A percentile compares a stretch with the other conserved stretches of the same genome.
These are phyloP conservation scores for Orbilia blumenaviensis DNA, from an alignment of 2,329 filamentous ascomycete genomes.

Conservation along the genomic window DNA sequence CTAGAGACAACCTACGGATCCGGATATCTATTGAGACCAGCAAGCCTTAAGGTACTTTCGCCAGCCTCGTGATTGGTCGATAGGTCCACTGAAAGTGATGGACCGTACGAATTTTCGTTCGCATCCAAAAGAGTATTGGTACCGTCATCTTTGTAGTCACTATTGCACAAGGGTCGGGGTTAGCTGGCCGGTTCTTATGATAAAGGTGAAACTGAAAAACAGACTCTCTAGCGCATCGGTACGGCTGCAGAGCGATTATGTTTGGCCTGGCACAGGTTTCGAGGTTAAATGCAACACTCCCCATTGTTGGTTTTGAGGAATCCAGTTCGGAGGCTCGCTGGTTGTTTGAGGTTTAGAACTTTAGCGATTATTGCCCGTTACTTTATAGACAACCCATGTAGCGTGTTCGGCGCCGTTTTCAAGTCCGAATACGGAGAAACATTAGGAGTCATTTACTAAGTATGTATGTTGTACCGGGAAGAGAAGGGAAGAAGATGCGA, in stretches of 20 bases:
- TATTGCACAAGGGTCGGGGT: conserved; percentile 60
- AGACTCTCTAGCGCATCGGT: conserved; percentile 83
- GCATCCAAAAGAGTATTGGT: conserved; percentile 95
- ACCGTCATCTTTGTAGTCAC: conserved; percentile 98
- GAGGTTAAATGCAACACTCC: conserved; percentile 70
- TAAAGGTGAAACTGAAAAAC: conserved; percentile 59
- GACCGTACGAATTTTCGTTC: conserved; percentile 96
- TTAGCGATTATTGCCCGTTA: background rate
- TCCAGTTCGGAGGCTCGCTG: background rate
- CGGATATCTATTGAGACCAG: conserved; percentile 90
- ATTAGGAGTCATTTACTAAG: background rate
- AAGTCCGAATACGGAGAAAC: conserved; percentile 23
- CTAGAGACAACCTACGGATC: conserved; percentile 71
- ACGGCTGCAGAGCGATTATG: conserved; percentile 78
- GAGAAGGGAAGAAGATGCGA: background rate
- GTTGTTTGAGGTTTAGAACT: background rate
- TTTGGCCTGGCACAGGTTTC: conserved; percentile 78
- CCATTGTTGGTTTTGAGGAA: background rate
- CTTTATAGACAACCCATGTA: conserved; percentile 1
- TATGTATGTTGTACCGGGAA: background rate
- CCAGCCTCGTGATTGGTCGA: conserved; percentile 60
- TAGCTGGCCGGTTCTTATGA: conserved; percentile 7
- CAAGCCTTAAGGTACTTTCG: conserved; percentile 72
- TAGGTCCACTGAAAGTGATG: conserved; percentile 70
- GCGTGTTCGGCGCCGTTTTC: conserved; percentile 21